phyloP scores from a whole-genome alignment of 2,329 filamentous ascomycete species.

The Scleromitrula shiraiana region DNA sequence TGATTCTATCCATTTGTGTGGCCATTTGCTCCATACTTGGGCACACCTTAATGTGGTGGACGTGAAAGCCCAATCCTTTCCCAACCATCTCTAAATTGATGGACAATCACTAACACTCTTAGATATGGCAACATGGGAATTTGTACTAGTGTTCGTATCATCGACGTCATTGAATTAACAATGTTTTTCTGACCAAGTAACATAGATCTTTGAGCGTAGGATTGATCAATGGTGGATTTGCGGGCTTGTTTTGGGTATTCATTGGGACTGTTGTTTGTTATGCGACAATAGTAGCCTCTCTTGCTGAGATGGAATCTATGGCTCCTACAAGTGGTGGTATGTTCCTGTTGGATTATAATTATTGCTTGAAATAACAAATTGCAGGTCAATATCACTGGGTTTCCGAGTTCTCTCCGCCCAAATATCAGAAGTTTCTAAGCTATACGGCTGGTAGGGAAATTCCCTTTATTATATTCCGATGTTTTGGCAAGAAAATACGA shows the following conservation, averaged over 20 bases:
- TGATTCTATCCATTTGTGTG: too few relatives aligned
- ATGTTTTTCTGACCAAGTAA: neutral
- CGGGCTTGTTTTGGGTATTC: slow-evolving; percentile 36
- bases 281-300: slow-evolving; percentile 18
- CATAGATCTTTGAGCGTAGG: slow-evolving; percentile 27
- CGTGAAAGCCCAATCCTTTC: too few relatives aligned
- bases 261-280: slow-evolving; percentile 30
- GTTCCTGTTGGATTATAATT: neutral
- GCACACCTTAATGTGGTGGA: too few relatives aligned
- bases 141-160: slow-evolving; percentile 30
- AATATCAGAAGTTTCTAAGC: slow-evolving; percentile 43
- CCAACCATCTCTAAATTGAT: too few relatives aligned
- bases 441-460: slow-evolving; percentile 37
- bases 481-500: too few relatives aligned
- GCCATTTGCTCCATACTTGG: too few relatives aligned
- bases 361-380: slow-evolving; percentile 29
- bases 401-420: slow-evolving; percentile 42
- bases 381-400: slow-evolving; percentile 54
- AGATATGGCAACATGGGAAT: slow-evolving; percentile 39
- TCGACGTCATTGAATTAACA: neutral
- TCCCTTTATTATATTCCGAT: neutral
- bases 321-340: slow-evolving; percentile 20
- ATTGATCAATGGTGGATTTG: slow-evolving; percentile 22
- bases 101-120: too few relatives aligned
- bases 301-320: slow-evolving; percentile 27